Percentiles rank a stretch among this genome's conserved stretches.
These are phyloP conservation scores for Cladophialophora immunda DNA, from an alignment of 2,329 filamentous ascomycete genomes.

Conservation along the genomic window DNA sequence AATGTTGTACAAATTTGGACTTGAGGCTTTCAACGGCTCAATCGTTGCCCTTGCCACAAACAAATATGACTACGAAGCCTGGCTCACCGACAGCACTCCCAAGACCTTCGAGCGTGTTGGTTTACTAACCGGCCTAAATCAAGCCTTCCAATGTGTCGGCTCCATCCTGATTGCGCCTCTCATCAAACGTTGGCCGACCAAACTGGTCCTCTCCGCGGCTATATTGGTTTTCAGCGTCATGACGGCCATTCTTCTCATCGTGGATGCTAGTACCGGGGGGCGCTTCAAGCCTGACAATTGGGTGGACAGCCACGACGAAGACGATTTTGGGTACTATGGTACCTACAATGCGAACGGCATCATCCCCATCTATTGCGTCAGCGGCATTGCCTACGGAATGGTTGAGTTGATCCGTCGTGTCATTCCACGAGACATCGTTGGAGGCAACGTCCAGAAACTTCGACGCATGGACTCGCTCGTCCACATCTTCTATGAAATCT, in stretches of 20 bases:
- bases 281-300: constrained; percentile 5
- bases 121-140: constrained; percentile 59
- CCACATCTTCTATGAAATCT: constrained; percentile 60
- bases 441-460: constrained; percentile 60
- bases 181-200: constrained; percentile 59
- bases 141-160: constrained; percentile 61
- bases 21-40: constrained; percentile 62
- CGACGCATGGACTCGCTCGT: constrained; percentile 58
- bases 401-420: constrained; percentile 61
- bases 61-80: constrained; percentile 58
- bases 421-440: constrained; percentile 62
- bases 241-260: constrained; percentile 58
- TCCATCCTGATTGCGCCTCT: constrained; percentile 61
- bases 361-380: constrained; percentile 58
- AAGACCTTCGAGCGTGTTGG: constrained; percentile 59
- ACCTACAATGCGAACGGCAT: constrained; percentile 44
- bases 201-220: constrained; percentile 55
- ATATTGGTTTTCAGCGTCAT: constrained; percentile 58
- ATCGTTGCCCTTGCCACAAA: constrained; percentile 60
- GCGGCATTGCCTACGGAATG: constrained; percentile 55
- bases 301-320: not conserved
- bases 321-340: constrained; percentile 5
- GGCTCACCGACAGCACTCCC: constrained; percentile 43
- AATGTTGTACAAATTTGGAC: constrained; percentile 63
- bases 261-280: constrained; percentile 58